Percentiles rank a stretch among this genome's conserved stretches.
phyloP scores from a whole-genome alignment of 768 basidiomycete species.

The Tulasnella sp. region DNA sequence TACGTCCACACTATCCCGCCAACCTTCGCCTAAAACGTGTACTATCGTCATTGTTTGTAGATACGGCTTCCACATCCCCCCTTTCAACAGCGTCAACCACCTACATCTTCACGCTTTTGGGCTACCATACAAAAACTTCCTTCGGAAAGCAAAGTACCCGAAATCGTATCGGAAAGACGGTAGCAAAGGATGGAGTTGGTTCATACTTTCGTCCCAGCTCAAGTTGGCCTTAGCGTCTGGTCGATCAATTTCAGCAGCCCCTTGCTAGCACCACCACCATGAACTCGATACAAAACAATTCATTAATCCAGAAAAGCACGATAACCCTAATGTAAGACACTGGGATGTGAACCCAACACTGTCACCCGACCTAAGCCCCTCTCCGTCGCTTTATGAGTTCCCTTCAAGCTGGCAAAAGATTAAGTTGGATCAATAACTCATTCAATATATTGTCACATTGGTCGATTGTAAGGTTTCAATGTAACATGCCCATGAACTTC shows the following conservation, averaged over 20 bases:
- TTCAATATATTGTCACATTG: neutral
- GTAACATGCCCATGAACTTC: conserved; percentile 9
- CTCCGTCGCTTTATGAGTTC: neutral
- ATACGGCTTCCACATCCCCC: conserved; percentile 73
- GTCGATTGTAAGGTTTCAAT: neutral
- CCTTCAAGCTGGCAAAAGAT: neutral
- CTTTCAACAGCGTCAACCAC: conserved; percentile 59
- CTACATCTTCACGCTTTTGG: conserved; percentile 64
- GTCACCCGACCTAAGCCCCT: neutral
- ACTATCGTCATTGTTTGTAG: conserved; percentile 28
- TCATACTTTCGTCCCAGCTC: conserved; percentile 23
- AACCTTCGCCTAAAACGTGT: conserved; percentile 15
- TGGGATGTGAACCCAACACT: neutral
- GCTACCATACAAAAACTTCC: conserved; percentile 43
- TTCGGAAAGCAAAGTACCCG: conserved; percentile 38
- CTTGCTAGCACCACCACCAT: neutral
- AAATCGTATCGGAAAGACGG: conserved; percentile 23
- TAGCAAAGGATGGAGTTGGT: conserved; percentile 61
- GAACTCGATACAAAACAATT: neutral
- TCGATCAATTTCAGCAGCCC: neutral
- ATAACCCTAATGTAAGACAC: neutral
- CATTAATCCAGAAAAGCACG: neutral
- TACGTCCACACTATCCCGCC: conserved; percentile 17
- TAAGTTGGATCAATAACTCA: neutral
- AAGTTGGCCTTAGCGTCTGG: neutral